These are phyloP conservation scores for Aechmea fasciata DNA, from an alignment of 176 grass and related monocot genomes.

Conservation along the genomic window DNA sequence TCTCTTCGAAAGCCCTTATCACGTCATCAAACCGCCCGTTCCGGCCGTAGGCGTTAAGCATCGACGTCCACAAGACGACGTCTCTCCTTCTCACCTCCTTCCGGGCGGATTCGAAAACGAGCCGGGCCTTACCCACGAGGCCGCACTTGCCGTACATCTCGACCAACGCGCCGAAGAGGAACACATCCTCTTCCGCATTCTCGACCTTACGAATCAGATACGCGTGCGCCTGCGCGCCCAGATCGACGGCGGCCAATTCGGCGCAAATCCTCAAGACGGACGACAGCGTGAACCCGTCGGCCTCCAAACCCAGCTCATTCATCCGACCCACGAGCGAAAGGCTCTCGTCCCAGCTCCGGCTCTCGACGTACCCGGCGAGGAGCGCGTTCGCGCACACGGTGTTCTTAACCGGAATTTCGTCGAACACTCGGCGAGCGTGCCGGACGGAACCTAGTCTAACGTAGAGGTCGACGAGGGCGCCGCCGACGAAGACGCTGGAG, in stretches of 20 bases:
- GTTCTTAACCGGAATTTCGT: conserved; percentile 39
- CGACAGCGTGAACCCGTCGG: conserved; percentile 35
- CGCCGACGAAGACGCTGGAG: conserved; percentile 52
- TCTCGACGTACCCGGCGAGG: conserved; percentile 29
- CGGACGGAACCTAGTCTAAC: conserved; percentile 15
- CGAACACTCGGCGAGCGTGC: conserved; percentile 46
- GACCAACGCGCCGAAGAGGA: conserved; percentile 29
- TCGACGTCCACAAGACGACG: conserved; percentile 49
- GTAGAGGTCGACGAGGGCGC: conserved; percentile 43
- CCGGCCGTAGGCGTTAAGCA: conserved; percentile 49
- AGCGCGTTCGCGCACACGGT: conserved; percentile 46
- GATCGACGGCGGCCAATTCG: conserved; percentile 16
- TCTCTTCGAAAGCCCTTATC: conserved; percentile 35
- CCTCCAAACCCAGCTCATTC: conserved; percentile 9
- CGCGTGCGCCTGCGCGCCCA: conserved; percentile 32
- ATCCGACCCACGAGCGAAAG: conserved; percentile 32
- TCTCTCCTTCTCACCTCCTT: conserved; percentile 14
- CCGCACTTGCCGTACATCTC: conserved; percentile 67
- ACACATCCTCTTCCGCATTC: conserved; percentile 19
- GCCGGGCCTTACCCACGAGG: conserved; percentile 24
- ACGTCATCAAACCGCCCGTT: conserved; percentile 45
- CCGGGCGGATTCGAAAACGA: conserved; percentile 25
- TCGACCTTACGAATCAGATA: conserved; percentile 24
- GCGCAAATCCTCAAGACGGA: conserved; percentile 36
- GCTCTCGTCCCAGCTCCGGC: conserved; percentile 15